Conservation (phyloP, 1,139 yeast species). For the Nakaseomyces kungkrabaensis region DNA sequence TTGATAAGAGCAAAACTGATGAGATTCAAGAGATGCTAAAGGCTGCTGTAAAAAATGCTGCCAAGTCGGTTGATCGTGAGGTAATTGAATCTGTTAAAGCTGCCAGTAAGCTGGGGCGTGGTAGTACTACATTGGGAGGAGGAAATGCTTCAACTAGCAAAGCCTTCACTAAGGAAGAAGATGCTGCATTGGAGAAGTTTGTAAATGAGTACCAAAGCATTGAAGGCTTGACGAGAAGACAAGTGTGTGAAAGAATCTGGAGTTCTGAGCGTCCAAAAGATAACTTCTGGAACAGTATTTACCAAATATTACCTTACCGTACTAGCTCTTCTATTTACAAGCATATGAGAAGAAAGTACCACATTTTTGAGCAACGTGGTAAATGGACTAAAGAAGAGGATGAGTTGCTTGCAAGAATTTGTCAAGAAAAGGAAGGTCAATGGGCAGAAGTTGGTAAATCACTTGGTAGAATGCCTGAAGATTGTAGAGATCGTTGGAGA, state of each 20-base stretch:
- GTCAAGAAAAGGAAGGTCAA: constrained; percentile 62
- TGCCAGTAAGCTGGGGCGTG: background rate
- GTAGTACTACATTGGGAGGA: constrained; percentile 9
- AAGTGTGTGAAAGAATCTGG: constrained; percentile 81
- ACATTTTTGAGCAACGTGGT: constrained; percentile 76
- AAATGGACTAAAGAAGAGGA: constrained; percentile 85
- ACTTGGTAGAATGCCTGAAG: constrained; percentile 93
- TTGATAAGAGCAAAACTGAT: background rate
- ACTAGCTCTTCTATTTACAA: constrained; percentile 84
- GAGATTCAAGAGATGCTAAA: constrained; percentile 13
- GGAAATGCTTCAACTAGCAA: constrained; percentile 27
- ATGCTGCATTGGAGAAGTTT: constrained; percentile 59
- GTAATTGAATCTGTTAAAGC: constrained; percentile 2
- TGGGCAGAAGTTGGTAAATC: constrained; percentile 76
- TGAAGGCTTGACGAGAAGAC: constrained; percentile 51
- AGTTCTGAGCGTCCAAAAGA: constrained; percentile 74
- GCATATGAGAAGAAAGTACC: constrained; percentile 83
- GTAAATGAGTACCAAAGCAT: constrained; percentile 58
- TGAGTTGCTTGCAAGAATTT: constrained; percentile 48
- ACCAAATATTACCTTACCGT: constrained; percentile 69
- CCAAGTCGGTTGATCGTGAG: constrained; percentile 15
- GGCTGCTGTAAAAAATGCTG: constrained; percentile 27
- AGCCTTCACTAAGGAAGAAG: constrained; percentile 44
- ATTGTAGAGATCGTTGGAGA: constrained; percentile 93
- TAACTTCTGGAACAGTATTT: constrained; percentile 76